Base-by-base conservation (phyloP, 2,329 filamentous ascomycete genomes). In the Exophiala spinifera region DNA sequence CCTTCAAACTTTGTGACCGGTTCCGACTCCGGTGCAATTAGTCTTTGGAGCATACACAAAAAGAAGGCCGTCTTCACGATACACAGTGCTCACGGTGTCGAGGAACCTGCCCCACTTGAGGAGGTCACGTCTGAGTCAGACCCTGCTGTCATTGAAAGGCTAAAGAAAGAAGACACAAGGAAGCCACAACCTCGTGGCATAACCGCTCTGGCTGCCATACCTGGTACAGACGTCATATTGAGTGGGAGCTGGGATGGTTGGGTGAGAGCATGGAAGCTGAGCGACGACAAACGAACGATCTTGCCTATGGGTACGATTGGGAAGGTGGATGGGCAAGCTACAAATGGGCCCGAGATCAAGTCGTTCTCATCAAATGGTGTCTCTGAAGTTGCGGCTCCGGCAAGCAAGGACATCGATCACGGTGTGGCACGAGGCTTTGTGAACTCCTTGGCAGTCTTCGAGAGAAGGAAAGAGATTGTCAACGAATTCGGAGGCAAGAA, bases 191-290 rank as follows among this genome's bases (percentile, higher is more conserved):
- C 94, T 3, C 81, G 92, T 67, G 95, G 88, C 80, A 94, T 99
- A 69, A 99, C 94, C 1, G 91, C 92, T 4, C 76, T 99, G 40
- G 79, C 85, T 46, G 87, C 89, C 0, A 80, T 99, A 46, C 92
- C 94, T 0, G 96, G 91, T 70, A 92, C 90, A 4, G 91, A 99
- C 66, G 76, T 96, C 47, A 83, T 99, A 53, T 77, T 99, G 47
- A 95, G 86, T 61, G 94, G 92, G 28, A 96, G 90, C 71, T 99
- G 92, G 91, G 94, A 95, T 68, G 94, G 94, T 2, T 85, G 83
- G 70, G 79, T 99, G 54, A 80, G 92, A 46, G 86, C 86, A 4
- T 99, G 94, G 94, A 84, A 81, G 57, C 79, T 99, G 17, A 87
- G 85, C 49, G 83, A 89, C 39, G 92, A 96, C 69, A 94, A 91